Percentiles rank a stretch among this genome's conserved stretches.
These are phyloP conservation scores for Colletotrichum ledebouriae DNA, from an alignment of 2,329 filamentous ascomycete genomes.

Conservation along the genomic window DNA sequence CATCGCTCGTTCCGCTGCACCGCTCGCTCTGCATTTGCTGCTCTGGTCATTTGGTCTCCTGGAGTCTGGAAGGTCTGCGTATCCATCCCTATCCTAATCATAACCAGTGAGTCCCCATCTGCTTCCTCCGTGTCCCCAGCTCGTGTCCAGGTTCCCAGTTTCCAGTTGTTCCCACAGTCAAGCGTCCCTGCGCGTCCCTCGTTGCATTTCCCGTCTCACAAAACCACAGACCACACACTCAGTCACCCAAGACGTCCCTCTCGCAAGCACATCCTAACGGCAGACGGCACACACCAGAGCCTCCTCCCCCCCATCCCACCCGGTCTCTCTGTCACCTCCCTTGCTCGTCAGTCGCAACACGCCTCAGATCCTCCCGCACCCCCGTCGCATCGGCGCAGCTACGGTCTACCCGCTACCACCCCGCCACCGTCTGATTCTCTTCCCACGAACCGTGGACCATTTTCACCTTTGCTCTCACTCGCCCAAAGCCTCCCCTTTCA, in stretches of 20 bases:
- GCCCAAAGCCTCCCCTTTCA: not conserved
- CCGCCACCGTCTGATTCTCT: conserved; percentile 25
- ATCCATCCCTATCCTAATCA: not conserved
- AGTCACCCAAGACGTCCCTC: not conserved
- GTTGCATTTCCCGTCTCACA: conserved; percentile 41
- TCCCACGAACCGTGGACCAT: too few relatives aligned
- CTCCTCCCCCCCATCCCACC: conserved; percentile 3
- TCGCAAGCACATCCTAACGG: conserved; percentile 13
- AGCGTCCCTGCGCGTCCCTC: conserved; percentile 31
- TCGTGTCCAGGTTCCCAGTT: conserved; percentile 23
- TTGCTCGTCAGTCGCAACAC: not conserved
- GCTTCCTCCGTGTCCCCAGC: not conserved
- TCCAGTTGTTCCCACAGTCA: conserved; percentile 5
- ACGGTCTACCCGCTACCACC: conserved; percentile 24
- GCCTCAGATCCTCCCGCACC: conserved; percentile 32
- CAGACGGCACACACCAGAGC: conserved; percentile 3
- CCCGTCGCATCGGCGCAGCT: conserved; percentile 1
- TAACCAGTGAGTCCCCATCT: not conserved
- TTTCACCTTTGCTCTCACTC: not conserved
- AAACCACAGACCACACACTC: conserved; percentile 21
- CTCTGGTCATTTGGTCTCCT: too few relatives aligned
- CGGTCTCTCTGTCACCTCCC: not conserved
- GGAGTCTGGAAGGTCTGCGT: not conserved
- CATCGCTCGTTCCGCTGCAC: not conserved
- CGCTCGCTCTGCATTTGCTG: not conserved